Base-by-base conservation (phyloP, 2,329 filamentous ascomycete species). In the Stromatinia cepivora region DNA sequence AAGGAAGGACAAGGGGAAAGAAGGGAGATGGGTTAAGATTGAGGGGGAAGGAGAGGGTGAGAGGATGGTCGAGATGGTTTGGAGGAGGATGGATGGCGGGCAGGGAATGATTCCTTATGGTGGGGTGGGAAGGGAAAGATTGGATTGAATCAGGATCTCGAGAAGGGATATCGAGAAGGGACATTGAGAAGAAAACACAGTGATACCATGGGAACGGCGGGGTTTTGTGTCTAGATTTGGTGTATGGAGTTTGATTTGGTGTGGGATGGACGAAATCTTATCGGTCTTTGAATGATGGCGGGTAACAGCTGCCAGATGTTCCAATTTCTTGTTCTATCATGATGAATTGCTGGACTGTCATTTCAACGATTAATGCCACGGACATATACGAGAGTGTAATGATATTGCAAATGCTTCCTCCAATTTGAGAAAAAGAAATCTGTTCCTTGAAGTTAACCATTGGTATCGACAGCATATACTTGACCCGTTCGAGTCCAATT, bases 31-130 rank as follows among this genome's bases (percentile, higher is more conserved):
- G 66, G 36, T 68, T 45, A 63, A 34, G 39, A n/a, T 68, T 31
- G 66, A 68, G 36, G 66, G 66, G 28, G 66, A 68, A 22, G 53
- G 36, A 8, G 66, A 68, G 48, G 50, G 25, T 20, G 66, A 68
- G 57, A 68, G 46, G 46, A 63, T 28, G 4, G 36, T 54, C 2
- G 66, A 68, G 48, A 54, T 68, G 66, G 57, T 68, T 20, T 68
- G 66, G 66, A 68, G 66, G 57, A 68, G 66, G 36, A 17, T 52
- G 48, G 66, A 68, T 68, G 66, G 66, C 4, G 57, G 39, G 1
- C 66, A 63, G 65, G 65, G 65, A 0, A 67, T 67, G 65, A 67
- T 67, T 61, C 54, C 65, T 61, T 67, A 36, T 39, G 65, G 65
- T 8, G 65, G 65, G 0, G 65, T 67, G n/a, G 65, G 65, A n/a